phyloP scores from a whole-genome alignment of 2,329 filamentous ascomycete species.

The Cercospora sesami region DNA sequence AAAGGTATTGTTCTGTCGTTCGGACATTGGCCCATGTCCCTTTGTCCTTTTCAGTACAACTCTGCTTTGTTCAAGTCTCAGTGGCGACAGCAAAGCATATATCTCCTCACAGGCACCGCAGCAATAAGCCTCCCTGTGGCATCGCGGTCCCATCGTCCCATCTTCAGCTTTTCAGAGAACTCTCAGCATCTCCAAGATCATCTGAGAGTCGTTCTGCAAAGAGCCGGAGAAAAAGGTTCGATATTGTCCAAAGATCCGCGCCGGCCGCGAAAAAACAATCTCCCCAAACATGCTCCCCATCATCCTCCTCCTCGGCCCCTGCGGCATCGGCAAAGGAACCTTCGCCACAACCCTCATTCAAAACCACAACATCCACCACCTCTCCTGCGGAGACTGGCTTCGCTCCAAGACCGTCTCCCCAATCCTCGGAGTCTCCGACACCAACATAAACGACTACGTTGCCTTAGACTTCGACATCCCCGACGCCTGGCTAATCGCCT shows the following conservation, averaged over 20 bases:
- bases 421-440: background rate
- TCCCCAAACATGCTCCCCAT: background rate
- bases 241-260: background rate
- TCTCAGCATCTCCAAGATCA: background rate
- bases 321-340: background rate
- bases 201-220: background rate
- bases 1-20: too few species aligned
- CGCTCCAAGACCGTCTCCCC: background rate
- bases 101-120: background rate
- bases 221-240: background rate
- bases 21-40: too few species aligned
- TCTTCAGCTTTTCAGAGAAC: background rate
- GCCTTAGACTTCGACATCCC: background rate
- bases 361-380: background rate
- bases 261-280: background rate
- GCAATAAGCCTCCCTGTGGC: background rate
- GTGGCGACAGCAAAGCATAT: background rate
- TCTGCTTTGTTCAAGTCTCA: too few species aligned
- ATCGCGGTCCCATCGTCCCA: background rate
- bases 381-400: background rate
- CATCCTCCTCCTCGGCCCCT: background rate
- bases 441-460: background rate
- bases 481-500: background rate
- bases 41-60: too few species aligned
- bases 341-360: background rate